Percentiles rank a stretch among this genome's conserved stretches.
These are phyloP conservation scores for Coleophoma eucalyptorum DNA, from an alignment of 2,329 filamentous ascomycete genomes.

Conservation along the genomic window DNA sequence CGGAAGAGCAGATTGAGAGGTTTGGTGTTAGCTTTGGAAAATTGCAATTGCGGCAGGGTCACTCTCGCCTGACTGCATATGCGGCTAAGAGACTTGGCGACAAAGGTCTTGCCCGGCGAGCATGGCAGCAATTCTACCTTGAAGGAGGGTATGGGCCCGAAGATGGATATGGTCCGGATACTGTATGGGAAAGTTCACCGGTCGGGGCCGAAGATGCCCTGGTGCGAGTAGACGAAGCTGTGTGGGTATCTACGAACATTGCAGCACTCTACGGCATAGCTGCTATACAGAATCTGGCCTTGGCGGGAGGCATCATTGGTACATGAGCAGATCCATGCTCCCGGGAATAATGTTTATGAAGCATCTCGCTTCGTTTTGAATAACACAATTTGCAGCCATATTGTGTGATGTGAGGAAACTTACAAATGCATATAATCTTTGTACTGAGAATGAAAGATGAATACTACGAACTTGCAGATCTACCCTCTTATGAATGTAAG, in stretches of 20 bases:
- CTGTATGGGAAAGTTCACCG: conserved; percentile 32
- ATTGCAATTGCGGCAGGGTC: conserved; percentile 47
- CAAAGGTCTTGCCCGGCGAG: conserved; percentile 41
- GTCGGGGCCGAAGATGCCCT: conserved; percentile 41
- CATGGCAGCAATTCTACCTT: conserved; percentile 50
- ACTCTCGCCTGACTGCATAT: conserved; percentile 55
- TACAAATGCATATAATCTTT: neutral
- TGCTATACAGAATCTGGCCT: conserved; percentile 50
- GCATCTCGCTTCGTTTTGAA: neutral
- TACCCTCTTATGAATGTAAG: neutral
- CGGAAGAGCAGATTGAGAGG: conserved; percentile 44
- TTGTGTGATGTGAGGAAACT: neutral
- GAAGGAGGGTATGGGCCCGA: conserved; percentile 18
- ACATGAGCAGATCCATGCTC: neutral
- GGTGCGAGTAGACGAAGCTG: conserved; percentile 47
- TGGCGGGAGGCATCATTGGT: too few relatives aligned
- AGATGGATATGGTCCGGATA: conserved; percentile 37
- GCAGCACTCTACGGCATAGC: conserved; percentile 53
- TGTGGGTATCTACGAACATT: conserved; percentile 55
- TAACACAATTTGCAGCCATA: neutral
- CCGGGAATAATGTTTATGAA: neutral
- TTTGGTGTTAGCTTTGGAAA: conserved; percentile 48
- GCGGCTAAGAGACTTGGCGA: conserved; percentile 41
- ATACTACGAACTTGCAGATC: neutral
- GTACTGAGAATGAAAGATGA: too few relatives aligned